Conservation (phyloP, 1,139 yeast genomes). For the Candida sojae region DNA sequence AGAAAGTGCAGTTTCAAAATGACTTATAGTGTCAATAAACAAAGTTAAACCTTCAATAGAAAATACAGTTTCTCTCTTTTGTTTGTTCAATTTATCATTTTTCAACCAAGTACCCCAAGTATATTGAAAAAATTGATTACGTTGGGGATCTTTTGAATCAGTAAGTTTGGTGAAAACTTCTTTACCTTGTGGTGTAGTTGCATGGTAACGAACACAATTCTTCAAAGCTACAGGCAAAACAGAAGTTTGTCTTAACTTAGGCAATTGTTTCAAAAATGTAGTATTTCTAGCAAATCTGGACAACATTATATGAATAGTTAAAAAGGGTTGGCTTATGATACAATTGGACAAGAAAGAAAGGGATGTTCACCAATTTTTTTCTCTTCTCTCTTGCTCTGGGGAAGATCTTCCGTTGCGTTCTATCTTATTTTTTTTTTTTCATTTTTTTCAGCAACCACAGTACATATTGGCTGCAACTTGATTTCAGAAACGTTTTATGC, state of each 20-base stretch:
- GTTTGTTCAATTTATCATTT: conserved; percentile 73
- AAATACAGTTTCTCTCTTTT: conserved; percentile 77
- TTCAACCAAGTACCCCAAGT: conserved; percentile 95
- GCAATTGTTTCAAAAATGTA: neutral
- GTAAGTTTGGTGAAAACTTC: conserved; percentile 53
- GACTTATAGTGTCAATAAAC: conserved; percentile 43
- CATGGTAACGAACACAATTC: conserved; percentile 2
- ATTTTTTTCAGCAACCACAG: too few relatives aligned
- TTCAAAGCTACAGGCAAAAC: conserved; percentile 1
- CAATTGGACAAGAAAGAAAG: too few relatives aligned
- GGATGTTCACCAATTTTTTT: too few relatives aligned
- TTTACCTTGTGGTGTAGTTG: conserved; percentile 20
- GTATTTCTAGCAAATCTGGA: conserved; percentile 9
- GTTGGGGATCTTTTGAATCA: conserved; percentile 66
- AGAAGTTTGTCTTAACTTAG: neutral
- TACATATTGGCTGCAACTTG: too few relatives aligned
- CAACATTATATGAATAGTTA: conserved; percentile 8
- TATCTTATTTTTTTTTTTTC: too few relatives aligned
- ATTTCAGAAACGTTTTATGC: too few relatives aligned
- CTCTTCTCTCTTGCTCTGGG: too few relatives aligned
- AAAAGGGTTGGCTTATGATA: too few relatives aligned
- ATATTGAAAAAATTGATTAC: conserved; percentile 79
- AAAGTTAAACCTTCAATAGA: conserved; percentile 73
- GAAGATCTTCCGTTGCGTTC: too few relatives aligned
- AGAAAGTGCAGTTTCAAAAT: conserved; percentile 14